A percentile compares a stretch with the other conserved stretches of the same genome.
phyloP scores from a whole-genome alignment of 345 rosid genomes.

The Lepidium sativum region DNA sequence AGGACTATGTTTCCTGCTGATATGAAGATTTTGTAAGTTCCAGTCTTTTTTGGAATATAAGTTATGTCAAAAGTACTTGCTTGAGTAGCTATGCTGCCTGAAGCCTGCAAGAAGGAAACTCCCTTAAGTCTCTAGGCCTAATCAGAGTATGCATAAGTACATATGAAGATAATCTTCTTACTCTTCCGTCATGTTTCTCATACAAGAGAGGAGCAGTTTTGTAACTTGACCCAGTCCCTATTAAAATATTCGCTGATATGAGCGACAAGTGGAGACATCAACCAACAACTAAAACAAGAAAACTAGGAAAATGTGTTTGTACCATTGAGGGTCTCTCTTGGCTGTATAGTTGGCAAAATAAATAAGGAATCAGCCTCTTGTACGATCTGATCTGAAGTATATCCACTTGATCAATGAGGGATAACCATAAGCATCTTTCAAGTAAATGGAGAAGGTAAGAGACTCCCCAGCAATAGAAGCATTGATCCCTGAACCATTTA shows the following conservation, averaged over 20 bases:
- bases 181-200: conserved; percentile 27
- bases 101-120: conserved; percentile 35
- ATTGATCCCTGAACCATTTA: conserved; percentile 84
- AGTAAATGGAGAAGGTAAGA: conserved; percentile 47
- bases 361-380: conserved; percentile 37
- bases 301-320: conserved; percentile 3
- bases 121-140: background rate
- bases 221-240: conserved; percentile 31
- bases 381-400: conserved; percentile 46
- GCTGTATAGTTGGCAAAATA: conserved; percentile 47
- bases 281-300: background rate
- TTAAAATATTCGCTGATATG: background rate
- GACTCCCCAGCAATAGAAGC: conserved; percentile 58
- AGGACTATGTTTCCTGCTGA: conserved; percentile 64
- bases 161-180: conserved; percentile 24
- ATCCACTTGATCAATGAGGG: conserved; percentile 51
- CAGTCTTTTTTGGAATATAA: conserved; percentile 64
- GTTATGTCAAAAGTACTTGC: conserved; percentile 46
- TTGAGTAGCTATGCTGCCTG: conserved; percentile 15
- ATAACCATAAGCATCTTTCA: conserved; percentile 57
- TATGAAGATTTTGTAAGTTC: conserved; percentile 46
- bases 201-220: conserved; percentile 34
- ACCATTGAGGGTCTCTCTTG: conserved; percentile 44
- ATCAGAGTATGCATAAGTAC: background rate
- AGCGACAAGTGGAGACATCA: background rate